Evolutionary conservation across 2,329 filamentous ascomycete genomes (phyloP).

Genomic region (Phaeosphaeriaceae sp.): DNA sequence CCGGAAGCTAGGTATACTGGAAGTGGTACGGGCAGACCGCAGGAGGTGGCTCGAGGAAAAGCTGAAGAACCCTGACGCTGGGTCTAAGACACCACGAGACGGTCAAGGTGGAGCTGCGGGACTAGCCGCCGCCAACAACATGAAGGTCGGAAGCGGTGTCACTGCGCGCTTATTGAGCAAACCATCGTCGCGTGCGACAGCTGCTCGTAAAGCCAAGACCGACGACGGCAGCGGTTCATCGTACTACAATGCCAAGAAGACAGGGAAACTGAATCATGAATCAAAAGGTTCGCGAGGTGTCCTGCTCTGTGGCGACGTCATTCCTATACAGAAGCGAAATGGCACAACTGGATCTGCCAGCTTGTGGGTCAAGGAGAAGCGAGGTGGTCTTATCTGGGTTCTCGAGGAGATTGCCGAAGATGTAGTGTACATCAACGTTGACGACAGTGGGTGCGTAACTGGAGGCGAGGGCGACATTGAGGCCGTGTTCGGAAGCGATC

Average conservation of each 20-base stretch:
- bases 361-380: slow-evolving; percentile 98
- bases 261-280: slow-evolving; percentile 68
- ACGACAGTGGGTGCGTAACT: slow-evolving; percentile 77
- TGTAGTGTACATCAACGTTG: slow-evolving; percentile 76
- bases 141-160: slow-evolving; percentile 79
- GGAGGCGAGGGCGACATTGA: slow-evolving; percentile 77
- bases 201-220: slow-evolving; percentile 68
- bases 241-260: slow-evolving; percentile 56
- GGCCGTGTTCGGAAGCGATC: slow-evolving; percentile 82
- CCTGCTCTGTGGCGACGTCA: slow-evolving; percentile 93
- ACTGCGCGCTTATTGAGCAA: slow-evolving; percentile 90
- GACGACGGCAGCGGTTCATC: slow-evolving; percentile 64
- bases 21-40: slow-evolving; percentile 90
- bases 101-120: slow-evolving; percentile 27
- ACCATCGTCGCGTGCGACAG: slow-evolving; percentile 67
- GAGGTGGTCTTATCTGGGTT: slow-evolving; percentile 93
- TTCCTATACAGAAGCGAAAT: slow-evolving; percentile 95
- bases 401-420: slow-evolving; percentile 97
- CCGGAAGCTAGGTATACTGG: slow-evolving; percentile 90
- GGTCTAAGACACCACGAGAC: slow-evolving; percentile 50
- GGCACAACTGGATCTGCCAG: slow-evolving; percentile 91
- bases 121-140: slow-evolving; percentile 47
- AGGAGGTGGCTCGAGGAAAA: slow-evolving; percentile 89
- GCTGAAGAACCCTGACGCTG: slow-evolving; percentile 68
- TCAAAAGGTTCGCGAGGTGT: slow-evolving; percentile 85